Base-by-base conservation (phyloP, 2,329 filamentous ascomycete species). In the Eurotiales sp. region DNA sequence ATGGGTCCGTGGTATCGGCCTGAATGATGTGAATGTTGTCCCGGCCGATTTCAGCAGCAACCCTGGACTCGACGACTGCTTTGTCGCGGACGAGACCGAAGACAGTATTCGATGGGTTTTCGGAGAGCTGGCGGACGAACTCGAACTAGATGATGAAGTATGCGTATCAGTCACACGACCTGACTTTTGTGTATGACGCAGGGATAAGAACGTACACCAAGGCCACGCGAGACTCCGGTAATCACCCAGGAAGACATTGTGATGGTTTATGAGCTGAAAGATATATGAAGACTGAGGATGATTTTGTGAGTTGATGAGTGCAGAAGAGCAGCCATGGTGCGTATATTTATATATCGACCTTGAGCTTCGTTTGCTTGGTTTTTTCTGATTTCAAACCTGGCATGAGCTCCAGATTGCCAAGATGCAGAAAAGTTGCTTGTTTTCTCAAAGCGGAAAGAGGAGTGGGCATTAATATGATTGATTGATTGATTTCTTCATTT, bases 21-120 rank as follows among this genome's bases (percentile, higher is more conserved):
- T 73, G 55, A 22, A 81, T 21, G 55, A 80, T 66, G 52, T 74
- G 69, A 41, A 81, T 62, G 43, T 80, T 79, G 34, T 60, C 41
- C 4, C 67, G 64, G 3, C 52, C 62, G 21, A 77, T 61, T 55
- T 79, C 73, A 32, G 61, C 56, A 2, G 64, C 58, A 0, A 79
- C 65, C 57, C 71, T 76, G 48, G 72, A 64, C 27, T 78, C 70
- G 4, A 75, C 73, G 1, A 63, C 61, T 1, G 61, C 55, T 56
- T 77, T 78, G 61, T 79, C 60, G 23, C 77, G 75, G 17, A 75
- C 77, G 55, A 50, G 29, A 4, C 47, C 47, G 41, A 50, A 34
- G 47, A 44, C 47, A 14, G 21, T 17, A 29, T 78, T 78, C 17
- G 59, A 50, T 3, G 71, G 59, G 55, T 78, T 63, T 19, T 59